phyloP scores from a whole-genome alignment of 371 early-diverging fungal species.

The Smittium culicis region DNA sequence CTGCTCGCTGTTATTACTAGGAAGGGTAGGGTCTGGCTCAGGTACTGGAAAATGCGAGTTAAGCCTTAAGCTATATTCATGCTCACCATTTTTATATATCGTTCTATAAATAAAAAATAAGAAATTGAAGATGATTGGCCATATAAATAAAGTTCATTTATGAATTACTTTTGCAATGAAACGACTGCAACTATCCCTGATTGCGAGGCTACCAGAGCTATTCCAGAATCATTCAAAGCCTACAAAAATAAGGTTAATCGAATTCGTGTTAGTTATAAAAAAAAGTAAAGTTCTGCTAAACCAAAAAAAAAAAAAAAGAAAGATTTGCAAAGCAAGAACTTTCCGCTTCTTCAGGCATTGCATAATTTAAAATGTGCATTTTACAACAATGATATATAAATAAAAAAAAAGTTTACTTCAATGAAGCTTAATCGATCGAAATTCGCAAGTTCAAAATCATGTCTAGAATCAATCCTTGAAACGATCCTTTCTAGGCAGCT shows the following conservation, averaged over 20 bases:
- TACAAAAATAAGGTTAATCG: too few species aligned
- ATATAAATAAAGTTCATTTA: not conserved
- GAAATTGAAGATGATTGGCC: not conserved
- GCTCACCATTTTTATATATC: not conserved
- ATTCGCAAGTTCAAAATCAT: not conserved
- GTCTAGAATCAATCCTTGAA: not conserved
- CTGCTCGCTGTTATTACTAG: not conserved
- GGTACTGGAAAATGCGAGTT: not conserved
- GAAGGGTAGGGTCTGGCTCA: not conserved
- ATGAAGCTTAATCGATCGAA: not conserved
- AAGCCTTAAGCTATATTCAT: not conserved
- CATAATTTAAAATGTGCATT: too few species aligned
- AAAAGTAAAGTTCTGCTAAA: not conserved
- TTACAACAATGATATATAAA: not conserved
- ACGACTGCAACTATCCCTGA: not conserved
- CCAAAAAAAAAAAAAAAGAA: not conserved
- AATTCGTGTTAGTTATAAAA: too few species aligned
- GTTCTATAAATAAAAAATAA: not conserved
- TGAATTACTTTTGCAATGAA: not conserved
- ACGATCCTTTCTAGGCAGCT: not conserved
- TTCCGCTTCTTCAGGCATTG: too few species aligned
- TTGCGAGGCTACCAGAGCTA: not conserved
- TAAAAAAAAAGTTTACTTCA: not conserved
- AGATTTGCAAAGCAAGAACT: not conserved
- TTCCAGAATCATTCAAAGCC: not conserved